Conservation (phyloP, 352 stramenopile genomes). For the Peronospora destructor region DNA sequence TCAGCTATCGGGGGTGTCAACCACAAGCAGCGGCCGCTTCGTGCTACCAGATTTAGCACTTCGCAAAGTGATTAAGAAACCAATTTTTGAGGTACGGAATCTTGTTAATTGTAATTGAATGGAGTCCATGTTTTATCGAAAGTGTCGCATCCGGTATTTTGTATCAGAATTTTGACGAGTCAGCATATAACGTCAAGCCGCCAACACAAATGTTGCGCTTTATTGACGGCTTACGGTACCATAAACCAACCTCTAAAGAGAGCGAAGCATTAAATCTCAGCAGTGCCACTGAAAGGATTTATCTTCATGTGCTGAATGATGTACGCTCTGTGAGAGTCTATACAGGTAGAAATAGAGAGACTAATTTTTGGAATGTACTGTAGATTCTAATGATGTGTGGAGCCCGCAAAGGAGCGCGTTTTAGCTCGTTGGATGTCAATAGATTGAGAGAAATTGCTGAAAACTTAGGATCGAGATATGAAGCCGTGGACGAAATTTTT, state of each 20-base stretch:
- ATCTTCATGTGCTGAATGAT: conserved; percentile 69
- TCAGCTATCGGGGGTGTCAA: conserved; percentile 23
- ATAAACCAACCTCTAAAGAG: conserved; percentile 74
- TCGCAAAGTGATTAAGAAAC: conserved; percentile 60
- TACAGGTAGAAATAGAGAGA: background rate
- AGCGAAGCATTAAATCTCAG: conserved; percentile 60
- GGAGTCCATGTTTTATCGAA: too few species aligned
- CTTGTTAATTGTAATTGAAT: background rate
- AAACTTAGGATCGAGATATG: conserved; percentile 44
- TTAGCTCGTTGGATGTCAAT: conserved; percentile 67
- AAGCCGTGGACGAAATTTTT: conserved; percentile 48
- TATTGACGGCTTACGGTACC: conserved; percentile 76
- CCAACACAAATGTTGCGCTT: conserved; percentile 79
- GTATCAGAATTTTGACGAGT: conserved; percentile 63
- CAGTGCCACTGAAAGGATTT: conserved; percentile 64
- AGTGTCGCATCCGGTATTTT: background rate
- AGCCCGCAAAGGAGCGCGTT: conserved; percentile 71
- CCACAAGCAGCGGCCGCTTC: conserved; percentile 27
- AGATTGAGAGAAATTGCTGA: conserved; percentile 43
- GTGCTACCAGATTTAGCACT: conserved; percentile 47
- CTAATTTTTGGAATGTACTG: background rate
- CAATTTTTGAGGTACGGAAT: conserved; percentile 58
- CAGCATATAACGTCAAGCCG: conserved; percentile 57
- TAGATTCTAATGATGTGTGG: conserved; percentile 73
- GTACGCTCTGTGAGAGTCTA: conserved; percentile 25